Evolutionary conservation across 345 rosid genomes (phyloP).

Genomic region (Sapria himalayana): DNA sequence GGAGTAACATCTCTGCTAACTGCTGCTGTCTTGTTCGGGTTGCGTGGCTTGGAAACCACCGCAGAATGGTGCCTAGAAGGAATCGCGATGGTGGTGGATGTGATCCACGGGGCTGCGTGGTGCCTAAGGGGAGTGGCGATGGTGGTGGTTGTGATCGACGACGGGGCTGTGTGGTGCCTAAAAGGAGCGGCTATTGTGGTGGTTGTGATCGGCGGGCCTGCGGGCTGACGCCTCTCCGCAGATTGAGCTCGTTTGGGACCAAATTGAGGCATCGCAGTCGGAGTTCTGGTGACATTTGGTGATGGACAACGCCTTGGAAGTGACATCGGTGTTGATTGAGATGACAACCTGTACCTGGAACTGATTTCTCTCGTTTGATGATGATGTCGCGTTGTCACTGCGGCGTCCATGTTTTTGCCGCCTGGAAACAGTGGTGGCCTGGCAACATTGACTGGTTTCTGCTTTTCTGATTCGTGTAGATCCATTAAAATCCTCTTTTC

Average conservation of each 20-base stretch:
- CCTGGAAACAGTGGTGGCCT: constrained; percentile 51
- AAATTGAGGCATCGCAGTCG: constrained; percentile 24
- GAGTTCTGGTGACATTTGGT: constrained; percentile 41
- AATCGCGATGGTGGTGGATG: too few species aligned
- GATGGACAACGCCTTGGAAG: constrained; percentile 46
- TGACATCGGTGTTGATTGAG: constrained; percentile 28
- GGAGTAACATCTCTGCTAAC: constrained; percentile 42
- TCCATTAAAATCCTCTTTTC: too few species aligned
- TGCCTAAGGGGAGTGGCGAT: constrained; percentile 60
- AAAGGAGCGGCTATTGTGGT: constrained; percentile 67
- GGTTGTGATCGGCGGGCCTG: constrained; percentile 47
- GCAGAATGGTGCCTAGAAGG: too few species aligned
- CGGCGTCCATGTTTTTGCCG: constrained; percentile 47
- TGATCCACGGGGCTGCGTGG: too few species aligned
- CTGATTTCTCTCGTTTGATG: constrained; percentile 41
- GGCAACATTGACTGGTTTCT: constrained; percentile 23
- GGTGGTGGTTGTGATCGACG: constrained; percentile 38
- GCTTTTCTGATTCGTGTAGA: constrained; percentile 38
- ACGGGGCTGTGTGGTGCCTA: too few species aligned
- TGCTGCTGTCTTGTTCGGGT: constrained; percentile 80
- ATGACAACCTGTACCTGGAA: constrained; percentile 76
- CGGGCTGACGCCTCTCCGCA: constrained; percentile 77
- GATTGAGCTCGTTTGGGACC: constrained; percentile 57
- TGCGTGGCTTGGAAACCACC: too few species aligned
- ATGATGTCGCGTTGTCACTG: constrained; percentile 27